These are phyloP conservation scores for Botrytis fragariae DNA, from an alignment of 2,329 filamentous ascomycete species.

Conservation along the genomic window DNA sequence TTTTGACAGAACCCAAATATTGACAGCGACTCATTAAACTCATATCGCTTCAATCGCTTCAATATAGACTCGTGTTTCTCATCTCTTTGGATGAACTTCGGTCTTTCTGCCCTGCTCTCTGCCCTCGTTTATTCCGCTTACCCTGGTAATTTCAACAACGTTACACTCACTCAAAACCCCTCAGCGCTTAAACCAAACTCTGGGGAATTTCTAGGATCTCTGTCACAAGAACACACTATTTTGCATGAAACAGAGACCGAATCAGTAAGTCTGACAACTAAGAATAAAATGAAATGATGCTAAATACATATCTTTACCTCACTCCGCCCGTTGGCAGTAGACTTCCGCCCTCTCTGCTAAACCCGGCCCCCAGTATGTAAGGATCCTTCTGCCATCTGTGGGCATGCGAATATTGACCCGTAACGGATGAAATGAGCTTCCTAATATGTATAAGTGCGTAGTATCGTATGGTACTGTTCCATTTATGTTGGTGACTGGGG, in stretches of 20 bases:
- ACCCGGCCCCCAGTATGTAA: neutral
- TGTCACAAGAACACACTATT: neutral
- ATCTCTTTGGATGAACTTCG: neutral
- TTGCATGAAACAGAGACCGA: neutral
- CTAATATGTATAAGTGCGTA: slow-evolving; percentile 12
- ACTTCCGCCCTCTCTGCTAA: neutral
- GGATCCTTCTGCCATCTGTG: neutral
- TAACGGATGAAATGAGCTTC: neutral
- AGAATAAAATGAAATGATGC: slow-evolving; percentile 17
- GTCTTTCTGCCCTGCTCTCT: neutral
- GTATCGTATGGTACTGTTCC: neutral
- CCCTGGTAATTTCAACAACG: neutral
- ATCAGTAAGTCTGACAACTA: neutral
- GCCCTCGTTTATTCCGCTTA: neutral
- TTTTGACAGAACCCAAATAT: neutral
- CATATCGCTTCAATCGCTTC: neutral
- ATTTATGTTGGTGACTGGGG: slow-evolving; percentile 13
- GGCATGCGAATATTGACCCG: neutral
- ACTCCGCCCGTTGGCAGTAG: slow-evolving; percentile 2
- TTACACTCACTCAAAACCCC: neutral
- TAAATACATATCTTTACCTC: neutral
- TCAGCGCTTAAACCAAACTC: slow-evolving; percentile 17
- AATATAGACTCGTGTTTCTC: slow-evolving; percentile 9
- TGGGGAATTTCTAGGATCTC: slow-evolving; percentile 15
- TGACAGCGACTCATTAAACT: slow-evolving; percentile 8